A percentile compares a stretch with the other conserved stretches of the same genome.
These are phyloP conservation scores for Vigna hirtella DNA, from an alignment of 306 rosid genomes.

Conservation along the genomic window DNA sequence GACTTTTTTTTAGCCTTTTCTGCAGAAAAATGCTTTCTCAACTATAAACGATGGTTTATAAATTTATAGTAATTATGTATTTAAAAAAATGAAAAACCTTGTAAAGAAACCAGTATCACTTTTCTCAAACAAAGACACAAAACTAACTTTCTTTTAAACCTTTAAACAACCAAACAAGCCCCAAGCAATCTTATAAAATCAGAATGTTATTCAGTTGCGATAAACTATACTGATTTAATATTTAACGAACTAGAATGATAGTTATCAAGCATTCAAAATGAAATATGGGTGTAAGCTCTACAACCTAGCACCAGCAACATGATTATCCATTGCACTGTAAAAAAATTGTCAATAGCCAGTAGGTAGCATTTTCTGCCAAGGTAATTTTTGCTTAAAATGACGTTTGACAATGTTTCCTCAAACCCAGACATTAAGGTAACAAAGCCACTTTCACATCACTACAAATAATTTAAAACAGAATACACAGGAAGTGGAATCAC, in stretches of 20 bases:
- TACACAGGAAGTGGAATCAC: constrained; percentile 34
- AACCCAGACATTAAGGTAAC: constrained; percentile 30
- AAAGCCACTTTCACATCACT: constrained; percentile 20
- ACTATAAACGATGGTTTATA: neutral
- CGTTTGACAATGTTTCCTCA: constrained; percentile 18
- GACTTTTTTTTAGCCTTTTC: neutral
- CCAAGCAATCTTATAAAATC: neutral
- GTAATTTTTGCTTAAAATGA: constrained; percentile 3
- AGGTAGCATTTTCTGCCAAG: constrained; percentile 27
- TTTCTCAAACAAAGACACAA: neutral
- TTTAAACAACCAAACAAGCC: neutral
- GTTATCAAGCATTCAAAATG: constrained; percentile 27
- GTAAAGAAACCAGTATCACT: neutral
- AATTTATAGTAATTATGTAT: neutral
- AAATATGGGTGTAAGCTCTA: neutral
- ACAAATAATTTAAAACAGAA: constrained; percentile 23
- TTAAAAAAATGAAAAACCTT: neutral
- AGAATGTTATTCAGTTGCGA: neutral
- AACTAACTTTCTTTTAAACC: neutral
- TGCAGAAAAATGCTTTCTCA: neutral
- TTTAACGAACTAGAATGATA: constrained; percentile 6
- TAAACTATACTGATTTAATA: neutral
- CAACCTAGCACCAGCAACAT: constrained; percentile 27
- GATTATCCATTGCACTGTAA: neutral
- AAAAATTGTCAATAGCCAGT: neutral